Evolutionary conservation across 108 stramenopile genomes (phyloP).

Genomic region (Cylindrotheca fusiformis): DNA sequence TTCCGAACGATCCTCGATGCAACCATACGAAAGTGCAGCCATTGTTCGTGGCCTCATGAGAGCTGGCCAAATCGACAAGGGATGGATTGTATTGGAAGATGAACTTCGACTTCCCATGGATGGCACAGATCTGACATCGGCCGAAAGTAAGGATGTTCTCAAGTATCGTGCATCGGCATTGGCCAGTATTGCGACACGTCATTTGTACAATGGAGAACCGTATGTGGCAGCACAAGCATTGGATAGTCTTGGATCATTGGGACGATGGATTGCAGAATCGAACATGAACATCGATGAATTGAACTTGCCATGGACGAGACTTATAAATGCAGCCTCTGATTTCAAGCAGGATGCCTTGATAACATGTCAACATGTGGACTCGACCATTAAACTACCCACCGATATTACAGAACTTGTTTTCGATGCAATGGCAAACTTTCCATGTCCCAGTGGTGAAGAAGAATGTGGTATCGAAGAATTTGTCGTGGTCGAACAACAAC

Average conservation of each 20-base stretch:
- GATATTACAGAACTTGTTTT: conserved; percentile 15
- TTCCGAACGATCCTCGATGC: conserved; percentile 43
- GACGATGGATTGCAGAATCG: conserved; percentile 21
- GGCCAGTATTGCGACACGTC: conserved; percentile 48
- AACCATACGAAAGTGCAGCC: conserved; percentile 52
- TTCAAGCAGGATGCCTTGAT: background rate
- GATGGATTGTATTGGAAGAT: conserved; percentile 53
- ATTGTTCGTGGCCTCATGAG: conserved; percentile 48
- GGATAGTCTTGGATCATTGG: conserved; percentile 34
- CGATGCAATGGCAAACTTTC: conserved; percentile 10
- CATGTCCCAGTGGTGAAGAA: conserved; percentile 17
- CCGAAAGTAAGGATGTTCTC: conserved; percentile 9
- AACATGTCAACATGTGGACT: background rate
- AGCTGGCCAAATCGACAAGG: conserved; percentile 33
- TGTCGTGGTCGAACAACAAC: background rate
- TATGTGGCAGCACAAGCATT: conserved; percentile 11
- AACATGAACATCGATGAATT: conserved; percentile 32
- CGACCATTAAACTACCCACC: background rate
- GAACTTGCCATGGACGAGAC: conserved; percentile 42
- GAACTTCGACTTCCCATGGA: conserved; percentile 49
- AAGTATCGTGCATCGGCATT: conserved; percentile 44
- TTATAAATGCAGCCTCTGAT: conserved; percentile 11
- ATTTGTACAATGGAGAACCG: conserved; percentile 52
- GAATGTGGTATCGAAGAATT: conserved; percentile 14
- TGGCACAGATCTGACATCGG: conserved; percentile 15